Percentiles rank a stretch among this genome's conserved stretches.
Conservation (phyloP, 2,329 filamentous ascomycete genomes). For the Anisogramma anomala region DNA sequence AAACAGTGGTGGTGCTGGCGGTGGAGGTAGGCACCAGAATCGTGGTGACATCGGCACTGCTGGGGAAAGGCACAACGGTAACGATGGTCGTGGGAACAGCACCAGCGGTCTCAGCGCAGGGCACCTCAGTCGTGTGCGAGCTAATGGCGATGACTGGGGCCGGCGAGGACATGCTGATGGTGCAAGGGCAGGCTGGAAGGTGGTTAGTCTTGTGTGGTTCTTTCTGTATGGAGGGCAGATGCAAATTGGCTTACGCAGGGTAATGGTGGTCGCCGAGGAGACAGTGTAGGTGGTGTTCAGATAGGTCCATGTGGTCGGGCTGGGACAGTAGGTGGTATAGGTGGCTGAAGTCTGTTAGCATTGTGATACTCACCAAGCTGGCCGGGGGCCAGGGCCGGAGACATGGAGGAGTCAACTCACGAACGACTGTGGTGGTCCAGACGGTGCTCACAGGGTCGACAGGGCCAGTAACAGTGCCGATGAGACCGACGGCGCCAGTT, state of each 20-base stretch:
- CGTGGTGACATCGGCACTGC: slow-evolving; percentile 7
- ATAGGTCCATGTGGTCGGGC: slow-evolving; percentile 28
- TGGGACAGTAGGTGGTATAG: not conserved
- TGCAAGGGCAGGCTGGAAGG: slow-evolving; percentile 35
- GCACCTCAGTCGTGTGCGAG: slow-evolving; percentile 14
- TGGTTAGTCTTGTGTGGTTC: slow-evolving; percentile 18
- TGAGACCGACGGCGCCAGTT: not conserved
- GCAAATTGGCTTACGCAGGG: slow-evolving; percentile 28
- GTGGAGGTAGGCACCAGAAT: slow-evolving; percentile 10
- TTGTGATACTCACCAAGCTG: not conserved
- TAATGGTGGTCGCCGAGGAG: slow-evolving; percentile 30
- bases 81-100: slow-evolving; percentile 7
- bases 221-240: not conserved
- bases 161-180: slow-evolving; percentile 26
- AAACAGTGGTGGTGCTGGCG: slow-evolving; percentile 11
- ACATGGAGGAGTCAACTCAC: slow-evolving; percentile 28
- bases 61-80: slow-evolving; percentile 6
- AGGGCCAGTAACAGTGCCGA: too few species aligned
- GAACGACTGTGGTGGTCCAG: slow-evolving; percentile 27
- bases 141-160: slow-evolving; percentile 21
- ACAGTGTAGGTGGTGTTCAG: slow-evolving; percentile 34
- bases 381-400: too few species aligned
- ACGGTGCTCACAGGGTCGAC: too few species aligned
- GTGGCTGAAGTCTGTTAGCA: not conserved
- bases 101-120: slow-evolving; percentile 11